phyloP scores from a whole-genome alignment of 2,329 filamentous ascomycete species.

The Phialocephala subalpina region DNA sequence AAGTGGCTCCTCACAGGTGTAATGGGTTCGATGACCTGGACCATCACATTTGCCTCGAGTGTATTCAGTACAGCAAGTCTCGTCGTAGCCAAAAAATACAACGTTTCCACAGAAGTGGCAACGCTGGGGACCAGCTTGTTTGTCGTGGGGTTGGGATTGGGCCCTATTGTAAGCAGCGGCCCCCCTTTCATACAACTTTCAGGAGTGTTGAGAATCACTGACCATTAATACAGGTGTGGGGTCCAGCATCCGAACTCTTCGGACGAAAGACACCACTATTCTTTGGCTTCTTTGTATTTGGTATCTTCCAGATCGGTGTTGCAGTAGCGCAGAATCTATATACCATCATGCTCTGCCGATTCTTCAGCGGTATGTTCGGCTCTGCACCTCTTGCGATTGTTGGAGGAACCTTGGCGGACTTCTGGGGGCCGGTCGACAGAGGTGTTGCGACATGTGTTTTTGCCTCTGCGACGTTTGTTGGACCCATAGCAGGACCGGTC shows the following conservation, averaged over 20 bases:
- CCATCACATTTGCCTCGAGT: slow-evolving; percentile 38
- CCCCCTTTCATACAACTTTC: too few relatives aligned
- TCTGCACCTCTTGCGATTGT: slow-evolving; percentile 58
- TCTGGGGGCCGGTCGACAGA: slow-evolving; percentile 66
- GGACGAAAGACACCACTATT: slow-evolving; percentile 58
- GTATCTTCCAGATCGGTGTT: slow-evolving; percentile 62
- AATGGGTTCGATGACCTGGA: slow-evolving; percentile 35
- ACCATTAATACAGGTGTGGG: too few relatives aligned
- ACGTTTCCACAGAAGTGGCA: slow-evolving; percentile 29
- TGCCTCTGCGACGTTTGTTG: slow-evolving; percentile 51
- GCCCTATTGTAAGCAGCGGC: too few relatives aligned
- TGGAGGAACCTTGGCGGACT: slow-evolving; percentile 67
- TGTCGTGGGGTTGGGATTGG: slow-evolving; percentile 44
- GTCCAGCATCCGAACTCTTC: slow-evolving; percentile 55
- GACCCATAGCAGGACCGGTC: slow-evolving; percentile 46
- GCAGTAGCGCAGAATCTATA: slow-evolving; percentile 60
- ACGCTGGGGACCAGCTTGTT: slow-evolving; percentile 25
- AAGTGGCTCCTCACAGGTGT: slow-evolving; percentile 37
- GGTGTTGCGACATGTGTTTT: slow-evolving; percentile 73
- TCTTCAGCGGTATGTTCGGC: slow-evolving; percentile 61
- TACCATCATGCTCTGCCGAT: slow-evolving; percentile 62
- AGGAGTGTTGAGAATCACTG: too few relatives aligned
- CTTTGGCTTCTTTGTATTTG: slow-evolving; percentile 56
- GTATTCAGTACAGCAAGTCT: slow-evolving; percentile 40
- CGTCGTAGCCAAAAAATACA: slow-evolving; percentile 31